Base-by-base conservation (phyloP, 2,329 filamentous ascomycete genomes). In the Fusarium sp. region DNA sequence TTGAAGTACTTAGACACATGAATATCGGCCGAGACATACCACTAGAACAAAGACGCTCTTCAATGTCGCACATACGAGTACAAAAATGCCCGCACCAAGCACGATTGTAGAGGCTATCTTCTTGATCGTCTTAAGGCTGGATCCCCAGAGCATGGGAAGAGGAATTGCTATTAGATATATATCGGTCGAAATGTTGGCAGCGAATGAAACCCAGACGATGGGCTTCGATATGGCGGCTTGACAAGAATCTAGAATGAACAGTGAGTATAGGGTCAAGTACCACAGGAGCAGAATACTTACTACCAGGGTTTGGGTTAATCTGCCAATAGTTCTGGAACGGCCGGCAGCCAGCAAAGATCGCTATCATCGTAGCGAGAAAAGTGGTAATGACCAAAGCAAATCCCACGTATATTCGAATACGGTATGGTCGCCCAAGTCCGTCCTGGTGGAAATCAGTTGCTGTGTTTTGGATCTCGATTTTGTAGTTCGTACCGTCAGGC, bases 121-220 rank as follows among this genome's bases (percentile, higher is more conserved):
- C 68, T 81, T 81, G 6, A 72, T 53, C 1, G 67, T 72, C 34
- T 73, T 77, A 33, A 82, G 59, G 5, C 64, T 77, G 1, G 79
- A 79, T 14, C 74, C 69, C 77, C 79, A 82, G 0, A 80, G 72
- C 75, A 88, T 84, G 2, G 86, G 86, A 0, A 87, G 78, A 0
- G 87, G 86, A 28, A 89, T 88, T 7, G 81, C 82, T 58, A 89
- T 84, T 9, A 89, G 79, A 58, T 89, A 89, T 2, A 88, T 63
- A 64, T 89, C 87, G 7, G 87, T 89, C 6, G 78, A 72, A 3
- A 88, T 81, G 65, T 88, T 89, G 56, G 84, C 75, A 6, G 81
- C 78, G 42, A 85, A 83, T 0, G 82, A 84, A 6, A 83, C 81
- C 73, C 83, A 86, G n/a, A 86, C 78, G 51, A 86, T 81, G 40